These are phyloP conservation scores for Echites panduratus DNA, from an alignment of 257 asterid genomes.

Conservation along the genomic window DNA sequence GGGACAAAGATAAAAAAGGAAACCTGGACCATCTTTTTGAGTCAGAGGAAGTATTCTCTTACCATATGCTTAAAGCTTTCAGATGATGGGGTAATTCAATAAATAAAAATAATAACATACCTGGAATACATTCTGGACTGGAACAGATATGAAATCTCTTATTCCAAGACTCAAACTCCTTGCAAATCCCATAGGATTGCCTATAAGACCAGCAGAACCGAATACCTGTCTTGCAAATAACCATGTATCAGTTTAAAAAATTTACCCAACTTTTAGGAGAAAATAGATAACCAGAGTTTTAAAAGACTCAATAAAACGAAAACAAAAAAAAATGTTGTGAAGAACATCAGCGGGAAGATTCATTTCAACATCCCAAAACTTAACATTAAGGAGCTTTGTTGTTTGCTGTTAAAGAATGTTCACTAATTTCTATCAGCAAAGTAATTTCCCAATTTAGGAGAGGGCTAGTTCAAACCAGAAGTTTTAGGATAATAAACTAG, in stretches of 20 bases:
- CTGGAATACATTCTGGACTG: slow-evolving; percentile 75
- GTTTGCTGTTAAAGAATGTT: no score
- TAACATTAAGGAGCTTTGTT: no score
- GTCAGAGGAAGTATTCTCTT: no score
- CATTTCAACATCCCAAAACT: neutral
- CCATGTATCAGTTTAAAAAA: neutral
- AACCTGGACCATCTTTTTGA: no score
- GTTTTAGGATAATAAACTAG: neutral
- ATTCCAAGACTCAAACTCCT: slow-evolving; percentile 91
- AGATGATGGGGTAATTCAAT: neutral
- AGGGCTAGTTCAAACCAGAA: neutral
- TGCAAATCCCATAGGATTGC: slow-evolving; percentile 94
- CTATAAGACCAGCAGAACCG: slow-evolving; percentile 98
- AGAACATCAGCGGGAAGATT: neutral
- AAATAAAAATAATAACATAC: slow-evolving; percentile 30
- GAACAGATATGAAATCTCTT: slow-evolving; percentile 88
- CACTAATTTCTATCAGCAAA: neutral
- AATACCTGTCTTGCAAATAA: slow-evolving; percentile 51
- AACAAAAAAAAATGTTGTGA: neutral
- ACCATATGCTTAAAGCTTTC: neutral
- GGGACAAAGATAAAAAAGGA: no score
- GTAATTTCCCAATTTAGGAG: neutral
- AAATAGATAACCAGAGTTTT: neutral
- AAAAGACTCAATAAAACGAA: neutral
- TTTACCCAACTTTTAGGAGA: neutral